These are phyloP conservation scores for Atkinsonella texensis DNA, from an alignment of 2,329 filamentous ascomycete species.

Conservation along the genomic window DNA sequence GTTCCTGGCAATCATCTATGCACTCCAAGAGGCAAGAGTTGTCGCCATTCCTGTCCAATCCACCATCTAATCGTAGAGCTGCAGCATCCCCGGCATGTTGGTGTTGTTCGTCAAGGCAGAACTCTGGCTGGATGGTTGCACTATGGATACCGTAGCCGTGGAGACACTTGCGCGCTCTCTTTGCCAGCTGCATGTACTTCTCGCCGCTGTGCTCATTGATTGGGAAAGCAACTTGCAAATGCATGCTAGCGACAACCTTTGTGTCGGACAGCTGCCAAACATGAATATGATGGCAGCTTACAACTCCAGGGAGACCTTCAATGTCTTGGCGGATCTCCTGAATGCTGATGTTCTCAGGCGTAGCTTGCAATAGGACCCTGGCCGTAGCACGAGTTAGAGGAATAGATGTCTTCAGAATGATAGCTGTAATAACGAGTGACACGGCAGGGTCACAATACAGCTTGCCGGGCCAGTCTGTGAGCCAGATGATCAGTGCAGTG, in stretches of 20 bases:
- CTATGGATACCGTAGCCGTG: conserved; percentile 96
- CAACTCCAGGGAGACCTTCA: conserved; percentile 67
- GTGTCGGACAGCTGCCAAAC: conserved; percentile 97
- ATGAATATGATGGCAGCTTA: conserved; percentile 90
- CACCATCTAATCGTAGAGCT: conserved; percentile 24
- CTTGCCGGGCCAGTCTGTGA: conserved; percentile 68
- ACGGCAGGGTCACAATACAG: conserved; percentile 86
- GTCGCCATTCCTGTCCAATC: conserved; percentile 16
- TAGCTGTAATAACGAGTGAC: conserved; percentile 83
- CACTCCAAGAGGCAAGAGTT: conserved; percentile 37
- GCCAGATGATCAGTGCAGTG: conserved; percentile 81
- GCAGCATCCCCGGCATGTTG: conserved; percentile 25
- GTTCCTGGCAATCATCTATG: conserved; percentile 24
- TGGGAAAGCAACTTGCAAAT: conserved; percentile 84
- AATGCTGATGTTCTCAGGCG: conserved; percentile 75
- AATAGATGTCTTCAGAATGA: conserved; percentile 61
- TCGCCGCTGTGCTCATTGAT: conserved; percentile 68
- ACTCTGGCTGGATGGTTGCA: conserved; percentile 95
- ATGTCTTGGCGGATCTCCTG: conserved; percentile 92
- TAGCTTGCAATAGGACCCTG: conserved; percentile 87
- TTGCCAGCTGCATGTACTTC: conserved; percentile 84
- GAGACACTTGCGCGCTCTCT: conserved; percentile 71
- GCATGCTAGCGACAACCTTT: conserved; percentile 84
- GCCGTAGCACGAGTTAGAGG: conserved; percentile 69
- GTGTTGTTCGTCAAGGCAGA: conserved; percentile 42